Base-by-base conservation (phyloP, 345 rosid species). In the Bruguiera gymnorhiza region DNA sequence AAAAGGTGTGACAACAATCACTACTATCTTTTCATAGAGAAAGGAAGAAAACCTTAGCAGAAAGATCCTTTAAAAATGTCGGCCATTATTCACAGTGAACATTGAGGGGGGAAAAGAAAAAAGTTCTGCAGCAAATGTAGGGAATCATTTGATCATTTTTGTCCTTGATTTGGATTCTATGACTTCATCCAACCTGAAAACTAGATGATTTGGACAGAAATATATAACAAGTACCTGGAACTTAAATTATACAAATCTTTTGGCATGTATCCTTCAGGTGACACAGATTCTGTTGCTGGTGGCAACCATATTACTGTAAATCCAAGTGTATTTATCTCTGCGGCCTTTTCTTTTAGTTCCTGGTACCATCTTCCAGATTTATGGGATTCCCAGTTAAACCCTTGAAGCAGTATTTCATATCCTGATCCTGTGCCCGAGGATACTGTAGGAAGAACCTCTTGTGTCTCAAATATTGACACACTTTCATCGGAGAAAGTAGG, bases 221-320 rank as follows among this genome's bases (percentile, higher is more conserved):
- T 66, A 65, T 30, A 31, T 70, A 70, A 37, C 18, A 68, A 16
- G 62, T 80, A 91, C 98, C 97, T 91, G 77, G 96, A 94, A 81
- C 88, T 88, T 81, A 94, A 81, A 78, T 91, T 89, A 66, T 88
- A 94, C 71, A 91, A 82, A 75, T 94, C 98, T 79, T 66, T 89
- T 27, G 98, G 98, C 98, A 94, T 91, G 85, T 94, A 94, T 26
- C 98, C 98, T 91, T 94, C 97, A 77, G 95, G 96, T 72, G 98
- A 91, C 79, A 91, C 96, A 24, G 98, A 94, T 73, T 94, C 97
- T 50, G 98, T 91, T 8, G 98, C 96, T 31, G 98, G 97, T 60
- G 98, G 98, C 73, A 91, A 77, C 98, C 98, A 94, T 69, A 91
- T 71, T 67, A 94, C 84, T 37, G 95, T 88, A 70, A 94, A 91